Evolutionary conservation across 1,284 basidiomycete genomes (phyloP), one percentile per base, ranked within the genome.

Genomic region (Coniferiporia weirii): DNA sequence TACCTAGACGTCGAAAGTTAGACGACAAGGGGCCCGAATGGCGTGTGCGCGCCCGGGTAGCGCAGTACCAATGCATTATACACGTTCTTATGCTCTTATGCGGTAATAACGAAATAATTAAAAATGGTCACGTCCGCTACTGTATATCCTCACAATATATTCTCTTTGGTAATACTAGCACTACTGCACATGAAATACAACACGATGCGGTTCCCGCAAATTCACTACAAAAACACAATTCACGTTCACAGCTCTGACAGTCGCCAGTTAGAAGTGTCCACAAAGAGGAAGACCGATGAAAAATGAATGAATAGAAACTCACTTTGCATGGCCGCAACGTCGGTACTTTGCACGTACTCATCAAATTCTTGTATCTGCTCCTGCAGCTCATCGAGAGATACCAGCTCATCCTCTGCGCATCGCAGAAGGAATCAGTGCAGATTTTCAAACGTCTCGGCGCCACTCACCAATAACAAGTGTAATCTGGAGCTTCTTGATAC

Each of bases 341-440:
- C 97, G 50, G 90, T 82, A 72, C 92, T 95, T 83, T 99, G 96
- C 67, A 98, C 89, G 74, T 91, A 94, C 73, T 99, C 97, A 60
- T 98, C 95, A 68, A 95, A 87, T 69, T 91, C 92, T 17, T 77
- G 76, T 63, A 95, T 79, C 79, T 89, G 82, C 71, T 97, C 95
- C 76, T 98, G 94, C 66, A 99, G 84, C 49, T 98, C 95, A 66
- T 98, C 94, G 65, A 91, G 79, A 19, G 95, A 97, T 63, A 99
- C 88, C 69, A 95, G 91, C 69, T 96, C 95, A 65, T 96, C 93
- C 88, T 95, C 89, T 91, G 70, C 27, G n/a, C 61, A 38, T 58
- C 57, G 63, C 53, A n/a, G 20, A 27, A 27, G 5, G 27, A 27
- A 19, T 56, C 62, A 32, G 19, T 27, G 27, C 34, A 49, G 19